Evolutionary conservation across 352 stramenopile genomes (phyloP).

Genomic region (Pythium chondricola): DNA sequence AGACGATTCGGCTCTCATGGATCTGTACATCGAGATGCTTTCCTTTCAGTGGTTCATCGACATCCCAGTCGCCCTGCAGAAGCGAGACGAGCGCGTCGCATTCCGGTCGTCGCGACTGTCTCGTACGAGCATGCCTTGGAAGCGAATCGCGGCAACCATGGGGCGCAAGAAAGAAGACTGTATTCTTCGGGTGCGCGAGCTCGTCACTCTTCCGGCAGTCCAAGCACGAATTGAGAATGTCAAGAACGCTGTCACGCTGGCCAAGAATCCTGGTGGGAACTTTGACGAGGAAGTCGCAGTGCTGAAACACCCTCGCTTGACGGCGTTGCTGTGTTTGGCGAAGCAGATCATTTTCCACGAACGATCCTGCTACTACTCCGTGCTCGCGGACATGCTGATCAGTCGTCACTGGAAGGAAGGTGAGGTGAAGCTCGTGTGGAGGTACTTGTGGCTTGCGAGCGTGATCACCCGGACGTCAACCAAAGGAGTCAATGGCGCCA

Average conservation of each 20-base stretch:
- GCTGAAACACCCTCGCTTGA: constrained; percentile 47
- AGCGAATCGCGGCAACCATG: constrained; percentile 44
- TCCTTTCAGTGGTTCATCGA: constrained; percentile 76
- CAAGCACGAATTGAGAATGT: constrained; percentile 52
- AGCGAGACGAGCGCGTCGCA: constrained; percentile 49
- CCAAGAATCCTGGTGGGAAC: constrained; percentile 60
- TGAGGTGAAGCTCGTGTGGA: constrained; percentile 81
- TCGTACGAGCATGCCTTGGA: constrained; percentile 69
- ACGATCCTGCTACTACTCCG: constrained; percentile 58
- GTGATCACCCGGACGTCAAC: constrained; percentile 54
- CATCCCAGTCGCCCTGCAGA: constrained; percentile 60
- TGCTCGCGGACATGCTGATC: constrained; percentile 69
- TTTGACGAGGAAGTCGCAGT: constrained; percentile 72
- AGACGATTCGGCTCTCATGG: constrained; percentile 58
- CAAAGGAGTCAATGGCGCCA: constrained; percentile 26
- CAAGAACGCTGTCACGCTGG: constrained; percentile 49
- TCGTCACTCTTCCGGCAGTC: constrained; percentile 52
- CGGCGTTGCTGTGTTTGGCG: constrained; percentile 55
- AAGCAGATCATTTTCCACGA: constrained; percentile 82
- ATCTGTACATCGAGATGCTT: constrained; percentile 68
- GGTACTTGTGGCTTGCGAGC: constrained; percentile 75
- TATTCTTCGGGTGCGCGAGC: constrained; percentile 60
- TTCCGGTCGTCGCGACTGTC: constrained; percentile 55
- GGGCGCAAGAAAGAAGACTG: constrained; percentile 63
- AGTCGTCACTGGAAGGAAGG: constrained; percentile 51